Base-by-base conservation (phyloP, 2,329 filamentous ascomycete genomes). In the Xylaria multiplex region DNA sequence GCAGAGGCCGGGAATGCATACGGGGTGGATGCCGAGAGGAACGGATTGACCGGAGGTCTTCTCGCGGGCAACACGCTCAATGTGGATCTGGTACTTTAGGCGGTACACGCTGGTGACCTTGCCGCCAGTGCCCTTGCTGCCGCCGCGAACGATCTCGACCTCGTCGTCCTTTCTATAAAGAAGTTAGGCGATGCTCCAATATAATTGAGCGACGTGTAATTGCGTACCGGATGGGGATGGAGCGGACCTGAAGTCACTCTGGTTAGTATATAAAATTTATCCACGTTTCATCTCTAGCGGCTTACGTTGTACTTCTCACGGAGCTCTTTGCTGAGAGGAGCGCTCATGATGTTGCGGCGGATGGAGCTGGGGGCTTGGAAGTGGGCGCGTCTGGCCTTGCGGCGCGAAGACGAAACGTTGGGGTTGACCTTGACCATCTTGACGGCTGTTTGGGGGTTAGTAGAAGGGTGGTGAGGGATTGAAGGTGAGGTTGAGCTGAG, bases 351-450 rank as follows among this genome's bases (percentile, higher is more conserved):
- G 78, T 91, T 88, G 82, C 96, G 93, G 84, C 96, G 94, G 81
- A 93, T 88, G 86, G 91, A 93, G 82, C 94, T 97, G 77, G 94
- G 93, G 76, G 96, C 96, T 82, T 88, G 86, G 90, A 97, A 99
- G 89, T 99, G 95, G 82, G 93, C 92, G 89, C 97, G 97, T 85
- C 96, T 93, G 86, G 93, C 96, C 93, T 99, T 99, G 87, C 95
- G 91, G 86, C 95, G 90, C 81, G 93, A 70, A 46, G 65, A 68
- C 60, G 66, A 70, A 13, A 70, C 76, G 71, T 75, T 73, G 67
- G 71, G 69, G 69, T 69, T 74, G 68, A 71, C 65, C 72, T 77
- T 77, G 63, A 71, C 69, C 76, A 77, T 77, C 69, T 76, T 77
- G 72, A 71, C 73, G 69, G 68, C 69, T 62, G 68, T 64, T 64